These are phyloP conservation scores for Mangifera indica DNA, from an alignment of 345 rosid genomes.

Conservation along the genomic window DNA sequence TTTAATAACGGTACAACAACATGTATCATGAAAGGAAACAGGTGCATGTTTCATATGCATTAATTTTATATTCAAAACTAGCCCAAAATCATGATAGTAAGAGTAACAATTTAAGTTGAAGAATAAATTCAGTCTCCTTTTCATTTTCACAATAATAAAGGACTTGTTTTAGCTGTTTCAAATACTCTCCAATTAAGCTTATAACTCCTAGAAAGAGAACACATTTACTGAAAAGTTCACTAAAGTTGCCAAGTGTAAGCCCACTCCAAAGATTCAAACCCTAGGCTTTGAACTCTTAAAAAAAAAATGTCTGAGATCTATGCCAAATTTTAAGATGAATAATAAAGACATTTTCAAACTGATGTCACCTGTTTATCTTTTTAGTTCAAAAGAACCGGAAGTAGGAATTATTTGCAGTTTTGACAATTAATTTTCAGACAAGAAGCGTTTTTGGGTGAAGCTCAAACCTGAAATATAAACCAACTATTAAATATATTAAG, in stretches of 20 bases:
- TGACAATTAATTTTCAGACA: background rate
- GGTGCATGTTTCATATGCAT: background rate
- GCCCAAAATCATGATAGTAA: too few species aligned
- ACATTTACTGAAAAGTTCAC: too few species aligned
- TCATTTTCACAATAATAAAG: too few species aligned
- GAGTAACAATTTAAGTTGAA: background rate
- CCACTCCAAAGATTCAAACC: background rate
- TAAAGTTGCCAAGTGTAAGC: background rate
- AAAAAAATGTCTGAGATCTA: background rate
- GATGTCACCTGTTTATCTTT: too few species aligned
- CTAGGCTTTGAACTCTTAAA: background rate
- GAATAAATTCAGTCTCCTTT: too few species aligned
- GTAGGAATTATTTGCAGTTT: background rate
- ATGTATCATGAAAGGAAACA: background rate
- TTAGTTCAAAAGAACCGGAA: background rate
- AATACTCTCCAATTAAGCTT: background rate
- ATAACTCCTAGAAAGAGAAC: background rate
- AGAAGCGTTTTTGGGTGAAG: background rate
- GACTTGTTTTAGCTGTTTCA: background rate
- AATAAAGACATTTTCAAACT: background rate
- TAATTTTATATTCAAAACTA: background rate
- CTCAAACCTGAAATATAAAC: slow-evolving; percentile 6
- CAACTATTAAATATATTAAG: background rate
- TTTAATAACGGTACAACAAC: background rate
- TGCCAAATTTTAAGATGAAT: background rate